Conservation (phyloP, 176 grass and related monocot species). For the Musa beccarii region DNA sequence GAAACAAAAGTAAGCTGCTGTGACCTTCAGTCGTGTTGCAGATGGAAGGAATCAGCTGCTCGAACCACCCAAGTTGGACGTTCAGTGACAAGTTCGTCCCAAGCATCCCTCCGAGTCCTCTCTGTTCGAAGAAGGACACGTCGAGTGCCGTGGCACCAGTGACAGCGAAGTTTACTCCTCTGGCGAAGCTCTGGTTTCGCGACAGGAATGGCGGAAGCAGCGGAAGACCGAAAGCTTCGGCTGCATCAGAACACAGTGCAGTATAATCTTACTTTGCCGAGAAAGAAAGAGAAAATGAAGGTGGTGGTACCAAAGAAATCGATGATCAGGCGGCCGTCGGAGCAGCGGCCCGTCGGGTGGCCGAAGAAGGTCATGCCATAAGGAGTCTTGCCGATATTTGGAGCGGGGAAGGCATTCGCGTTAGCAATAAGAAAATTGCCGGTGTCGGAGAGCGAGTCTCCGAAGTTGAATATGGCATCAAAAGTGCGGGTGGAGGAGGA, state of each 20-base stretch:
- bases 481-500: constrained; percentile 12
- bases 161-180: constrained; percentile 80
- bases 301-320: constrained; percentile 58
- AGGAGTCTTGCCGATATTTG: constrained; percentile 11
- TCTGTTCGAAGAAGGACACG: constrained; percentile 57
- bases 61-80: constrained; percentile 66
- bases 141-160: constrained; percentile 74
- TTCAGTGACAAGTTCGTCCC: constrained; percentile 62
- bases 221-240: constrained; percentile 68
- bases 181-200: constrained; percentile 30
- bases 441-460: constrained; percentile 34
- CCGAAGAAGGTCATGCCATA: constrained; percentile 96
- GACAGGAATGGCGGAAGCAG: constrained; percentile 58
- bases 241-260: constrained; percentile 19
- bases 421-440: constrained; percentile 22
- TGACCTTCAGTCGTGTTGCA: constrained; percentile 51
- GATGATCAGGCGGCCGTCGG: constrained; percentile 74
- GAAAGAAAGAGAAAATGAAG: background rate
- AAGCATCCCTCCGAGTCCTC: constrained; percentile 34
- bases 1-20: background rate
- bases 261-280: background rate
- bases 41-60: constrained; percentile 60
- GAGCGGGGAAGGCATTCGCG: background rate
- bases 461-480: constrained; percentile 38
- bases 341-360: constrained; percentile 67